Evolutionary conservation across 768 basidiomycete genomes (phyloP).

Genomic region (Pisolithus marmoratus): DNA sequence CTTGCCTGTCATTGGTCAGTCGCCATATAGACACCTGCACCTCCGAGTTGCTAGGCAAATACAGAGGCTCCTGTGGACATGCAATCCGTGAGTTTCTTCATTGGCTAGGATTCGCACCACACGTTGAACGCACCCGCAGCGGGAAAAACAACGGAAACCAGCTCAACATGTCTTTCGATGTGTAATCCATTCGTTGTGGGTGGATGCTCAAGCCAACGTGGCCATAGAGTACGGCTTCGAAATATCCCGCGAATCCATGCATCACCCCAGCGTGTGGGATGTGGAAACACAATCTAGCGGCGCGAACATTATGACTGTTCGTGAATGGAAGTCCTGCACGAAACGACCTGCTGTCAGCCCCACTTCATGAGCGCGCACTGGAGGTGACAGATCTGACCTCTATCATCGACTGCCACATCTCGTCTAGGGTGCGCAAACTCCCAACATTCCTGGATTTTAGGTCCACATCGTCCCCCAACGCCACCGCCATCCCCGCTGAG

Average conservation of each 20-base stretch:
- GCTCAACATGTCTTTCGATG: slow-evolving; percentile 96
- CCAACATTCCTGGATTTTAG: slow-evolving; percentile 93
- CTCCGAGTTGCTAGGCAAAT: slow-evolving; percentile 88
- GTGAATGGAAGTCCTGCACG: slow-evolving; percentile 84
- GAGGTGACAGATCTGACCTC: slow-evolving; percentile 41
- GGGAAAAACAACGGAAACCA: slow-evolving; percentile 99
- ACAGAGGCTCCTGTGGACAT: slow-evolving; percentile 73
- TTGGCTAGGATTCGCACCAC: slow-evolving; percentile 1
- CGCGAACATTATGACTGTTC: slow-evolving; percentile 94
- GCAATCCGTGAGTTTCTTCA: not conserved
- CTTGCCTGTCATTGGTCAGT: slow-evolving; percentile 77
- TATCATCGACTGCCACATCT: slow-evolving; percentile 67
- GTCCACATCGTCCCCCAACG: slow-evolving; percentile 63
- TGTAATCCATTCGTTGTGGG: slow-evolving; percentile 75
- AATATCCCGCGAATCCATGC: slow-evolving; percentile 95
- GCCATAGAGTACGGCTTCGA: slow-evolving; percentile 91
- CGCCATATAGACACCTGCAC: slow-evolving; percentile 94
- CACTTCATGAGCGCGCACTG: not conserved
- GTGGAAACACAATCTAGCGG: slow-evolving; percentile 79
- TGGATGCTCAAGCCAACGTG: slow-evolving; percentile 91
- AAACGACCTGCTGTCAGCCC: slow-evolving; percentile 7
- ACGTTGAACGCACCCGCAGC: slow-evolving; percentile 58
- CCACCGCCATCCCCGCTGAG: slow-evolving; percentile 72
- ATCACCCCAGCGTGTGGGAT: slow-evolving; percentile 92
- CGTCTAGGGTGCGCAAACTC: slow-evolving; percentile 90